phyloP scores from a whole-genome alignment of 116 monocot genomes.

The Phalaenopsis hybrid region DNA sequence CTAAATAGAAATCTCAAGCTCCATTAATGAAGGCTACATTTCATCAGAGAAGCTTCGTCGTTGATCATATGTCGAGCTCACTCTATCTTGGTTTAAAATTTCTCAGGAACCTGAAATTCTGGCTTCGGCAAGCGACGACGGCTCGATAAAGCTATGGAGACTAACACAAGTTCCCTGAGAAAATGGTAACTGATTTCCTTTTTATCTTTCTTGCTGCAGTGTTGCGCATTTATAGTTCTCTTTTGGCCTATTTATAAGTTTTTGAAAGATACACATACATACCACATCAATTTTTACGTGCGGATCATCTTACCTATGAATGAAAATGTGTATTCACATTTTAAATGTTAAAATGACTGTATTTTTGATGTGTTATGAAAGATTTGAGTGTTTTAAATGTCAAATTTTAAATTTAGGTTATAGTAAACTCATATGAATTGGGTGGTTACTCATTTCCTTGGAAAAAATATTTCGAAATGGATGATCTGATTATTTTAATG shows the following conservation, averaged over 20 bases:
- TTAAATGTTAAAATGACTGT: no score
- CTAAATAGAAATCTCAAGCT: neutral
- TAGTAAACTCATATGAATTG: no score
- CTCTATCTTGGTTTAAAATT: neutral
- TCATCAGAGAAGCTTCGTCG: neutral
- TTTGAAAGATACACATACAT: no score
- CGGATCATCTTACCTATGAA: no score
- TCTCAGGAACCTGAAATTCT: constrained; percentile 57
- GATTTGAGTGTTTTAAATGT: no score
- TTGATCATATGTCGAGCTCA: no score
- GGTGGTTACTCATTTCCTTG: neutral
- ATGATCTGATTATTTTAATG: no score
- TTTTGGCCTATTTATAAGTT: neutral
- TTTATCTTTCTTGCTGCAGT: neutral
- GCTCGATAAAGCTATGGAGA: constrained; percentile 76
- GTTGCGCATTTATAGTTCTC: neutral
- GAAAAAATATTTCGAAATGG: neutral
- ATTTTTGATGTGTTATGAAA: no score
- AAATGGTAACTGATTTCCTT: neutral
- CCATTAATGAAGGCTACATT: neutral
- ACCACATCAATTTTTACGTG: no score
- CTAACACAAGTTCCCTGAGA: constrained; percentile 14
- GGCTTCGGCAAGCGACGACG: constrained; percentile 84
- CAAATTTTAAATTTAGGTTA: no score
- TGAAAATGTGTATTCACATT: no score